Base-by-base conservation (phyloP, 1,139 yeast species). In the Zygosaccharomyces sapae region DNA sequence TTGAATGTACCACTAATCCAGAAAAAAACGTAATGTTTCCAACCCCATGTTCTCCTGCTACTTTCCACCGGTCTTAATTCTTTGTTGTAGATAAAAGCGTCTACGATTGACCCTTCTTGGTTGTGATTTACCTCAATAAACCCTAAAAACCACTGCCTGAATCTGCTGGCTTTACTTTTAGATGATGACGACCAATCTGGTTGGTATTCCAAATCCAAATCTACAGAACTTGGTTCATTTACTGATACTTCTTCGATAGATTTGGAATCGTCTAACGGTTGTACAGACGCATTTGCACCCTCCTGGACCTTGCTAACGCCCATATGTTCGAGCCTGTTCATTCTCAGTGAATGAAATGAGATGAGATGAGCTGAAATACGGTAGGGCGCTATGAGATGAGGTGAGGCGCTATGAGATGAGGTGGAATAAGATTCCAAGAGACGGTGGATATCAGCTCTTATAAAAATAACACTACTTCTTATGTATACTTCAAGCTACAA, bases 1-100 rank as follows among this genome's bases (percentile, higher is more conserved):
- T 87, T 87, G 70, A 87, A 85, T 2, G 94, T 79, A 61, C 87
- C 95, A 1, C 95, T 86, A 49, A 86, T 70, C 95, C 95, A 86
- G 58, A 86, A 85, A 52, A 78, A 80, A 10, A 84, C 82, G 62
- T 71, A 87, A 61, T 86, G 84, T 66, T 74, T 82, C 94, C 94
- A 86, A 27, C 76, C 71, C 95, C 95, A 87, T 24, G 75, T 74
- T 64, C 95, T 73, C 63, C 86, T 72, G 6, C 71, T 70, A 8
- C 70, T 74, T 12, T 69, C 73, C 4, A 87, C 90, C 0, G 95
- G 95, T 54, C 78, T 75, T 58, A 87, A 72, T 68, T 87, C 96
- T 53, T 76, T 73, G 65, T 86, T 86, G 59, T 76, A 80, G 18
- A 87, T 70, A 58, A 79, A 83, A 61, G 80, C 71, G 55, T 81